These are phyloP conservation scores for Stemphylium lycopersici DNA, from an alignment of 2,329 filamentous ascomycete genomes.

Conservation along the genomic window DNA sequence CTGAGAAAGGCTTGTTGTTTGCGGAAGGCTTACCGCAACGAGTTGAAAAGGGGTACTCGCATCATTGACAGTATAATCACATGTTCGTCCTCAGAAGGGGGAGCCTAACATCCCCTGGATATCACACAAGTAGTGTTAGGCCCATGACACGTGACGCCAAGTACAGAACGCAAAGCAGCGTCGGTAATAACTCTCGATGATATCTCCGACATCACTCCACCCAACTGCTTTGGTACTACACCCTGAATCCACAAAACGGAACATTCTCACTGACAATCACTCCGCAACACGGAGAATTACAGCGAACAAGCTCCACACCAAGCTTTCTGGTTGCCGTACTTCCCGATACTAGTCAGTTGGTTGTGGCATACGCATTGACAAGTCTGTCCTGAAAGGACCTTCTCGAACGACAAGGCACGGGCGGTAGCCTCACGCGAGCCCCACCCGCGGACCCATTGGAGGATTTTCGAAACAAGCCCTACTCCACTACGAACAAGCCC, in stretches of 20 bases:
- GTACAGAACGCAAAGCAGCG: no score
- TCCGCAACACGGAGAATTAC: not conserved
- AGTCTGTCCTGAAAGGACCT: not conserved
- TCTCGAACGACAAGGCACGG: no score
- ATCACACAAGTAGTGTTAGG: no score
- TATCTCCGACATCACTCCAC: no score
- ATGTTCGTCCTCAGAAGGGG: no score
- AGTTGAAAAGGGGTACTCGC: not conserved
- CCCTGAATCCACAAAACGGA: not conserved
- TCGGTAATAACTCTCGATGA: no score
- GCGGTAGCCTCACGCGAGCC: no score
- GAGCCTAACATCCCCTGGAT: no score
- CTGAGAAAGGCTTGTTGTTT: not conserved
- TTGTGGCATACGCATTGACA: not conserved
- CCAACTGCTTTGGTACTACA: no score
- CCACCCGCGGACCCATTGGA: not conserved
- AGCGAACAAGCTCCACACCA: not conserved
- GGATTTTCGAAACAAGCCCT: not conserved
- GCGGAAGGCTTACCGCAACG: not conserved
- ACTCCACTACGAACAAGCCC: no score
- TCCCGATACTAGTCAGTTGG: not conserved
- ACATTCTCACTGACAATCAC: not conserved
- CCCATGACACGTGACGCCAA: no score
- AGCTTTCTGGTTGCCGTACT: conserved; percentile 3
- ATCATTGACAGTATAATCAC: no score